phyloP scores from a whole-genome alignment of 2,329 filamentous ascomycete species.

The Pseudogymnoascus sp. region DNA sequence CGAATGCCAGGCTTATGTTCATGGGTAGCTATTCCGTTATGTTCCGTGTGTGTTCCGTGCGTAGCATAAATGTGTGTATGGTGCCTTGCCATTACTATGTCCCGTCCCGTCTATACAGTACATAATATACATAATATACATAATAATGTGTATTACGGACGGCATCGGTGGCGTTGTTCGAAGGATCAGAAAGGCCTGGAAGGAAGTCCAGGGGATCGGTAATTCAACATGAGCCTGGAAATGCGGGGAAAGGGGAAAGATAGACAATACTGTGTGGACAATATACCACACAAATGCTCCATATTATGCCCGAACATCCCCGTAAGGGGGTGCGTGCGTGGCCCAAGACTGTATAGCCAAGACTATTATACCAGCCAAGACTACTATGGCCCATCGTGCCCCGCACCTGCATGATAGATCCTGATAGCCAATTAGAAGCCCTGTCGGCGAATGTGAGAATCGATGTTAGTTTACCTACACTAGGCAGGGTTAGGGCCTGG shows the following conservation, averaged over 20 bases:
- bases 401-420: not conserved
- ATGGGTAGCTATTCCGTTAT: not conserved
- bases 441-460: not conserved
- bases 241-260: constrained; percentile 3
- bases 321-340: not conserved
- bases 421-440: not conserved
- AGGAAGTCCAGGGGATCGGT: not conserved
- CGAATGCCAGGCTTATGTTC: not conserved
- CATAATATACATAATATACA: too few relatives aligned
- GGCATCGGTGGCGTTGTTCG: not conserved
- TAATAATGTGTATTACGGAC: not conserved
- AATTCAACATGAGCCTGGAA: not conserved
- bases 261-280: not conserved
- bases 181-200: constrained; percentile 4
- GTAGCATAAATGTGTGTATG: not conserved
- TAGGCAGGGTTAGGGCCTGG: not conserved
- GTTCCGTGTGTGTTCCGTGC: not conserved
- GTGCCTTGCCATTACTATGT: not conserved
- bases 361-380: not conserved
- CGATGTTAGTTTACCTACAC: not conserved
- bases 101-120: not conserved
- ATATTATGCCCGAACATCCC: not conserved
- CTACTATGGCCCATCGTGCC: not conserved
- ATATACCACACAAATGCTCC: not conserved
- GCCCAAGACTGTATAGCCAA: not conserved